These are phyloP conservation scores for Cochlearia excelsa DNA, from an alignment of 345 rosid species.

Conservation along the genomic window DNA sequence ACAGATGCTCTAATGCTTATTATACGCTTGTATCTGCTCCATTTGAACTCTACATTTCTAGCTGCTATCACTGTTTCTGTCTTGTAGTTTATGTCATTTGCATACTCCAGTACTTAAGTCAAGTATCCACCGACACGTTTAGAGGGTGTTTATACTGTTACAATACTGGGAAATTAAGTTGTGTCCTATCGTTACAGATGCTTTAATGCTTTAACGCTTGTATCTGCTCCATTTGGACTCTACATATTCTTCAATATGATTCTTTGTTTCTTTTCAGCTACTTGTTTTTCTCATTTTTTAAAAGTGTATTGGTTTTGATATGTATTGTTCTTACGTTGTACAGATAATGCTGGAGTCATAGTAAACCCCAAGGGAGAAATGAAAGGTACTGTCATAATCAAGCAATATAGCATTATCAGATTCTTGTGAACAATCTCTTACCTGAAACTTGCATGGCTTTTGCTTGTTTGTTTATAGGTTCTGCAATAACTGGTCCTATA, in stretches of 20 bases:
- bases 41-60: neutral
- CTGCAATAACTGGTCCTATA: constrained; percentile 91
- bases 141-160: constrained; percentile 37
- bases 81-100: neutral
- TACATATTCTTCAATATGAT: neutral
- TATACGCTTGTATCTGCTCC: neutral
- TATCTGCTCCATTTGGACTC: constrained; percentile 73
- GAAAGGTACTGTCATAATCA: constrained; percentile 51
- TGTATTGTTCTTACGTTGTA: neutral
- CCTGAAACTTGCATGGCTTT: neutral
- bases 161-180: constrained; percentile 49
- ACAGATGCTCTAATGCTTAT: neutral
- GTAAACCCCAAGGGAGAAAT: constrained; percentile 96
- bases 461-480: constrained; percentile 42
- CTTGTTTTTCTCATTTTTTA: no score
- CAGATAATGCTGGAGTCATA: constrained; percentile 97
- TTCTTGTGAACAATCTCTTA: neutral
- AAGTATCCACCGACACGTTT: constrained; percentile 37
- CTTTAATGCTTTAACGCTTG: constrained; percentile 31
- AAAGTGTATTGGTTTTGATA: no score
- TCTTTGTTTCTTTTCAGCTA: no score
- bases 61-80: neutral
- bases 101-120: constrained; percentile 51
- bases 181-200: constrained; percentile 57
- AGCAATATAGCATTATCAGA: neutral